phyloP scores from a whole-genome alignment of 2,329 filamentous ascomycete species.

The Xylariaceae sp. region DNA sequence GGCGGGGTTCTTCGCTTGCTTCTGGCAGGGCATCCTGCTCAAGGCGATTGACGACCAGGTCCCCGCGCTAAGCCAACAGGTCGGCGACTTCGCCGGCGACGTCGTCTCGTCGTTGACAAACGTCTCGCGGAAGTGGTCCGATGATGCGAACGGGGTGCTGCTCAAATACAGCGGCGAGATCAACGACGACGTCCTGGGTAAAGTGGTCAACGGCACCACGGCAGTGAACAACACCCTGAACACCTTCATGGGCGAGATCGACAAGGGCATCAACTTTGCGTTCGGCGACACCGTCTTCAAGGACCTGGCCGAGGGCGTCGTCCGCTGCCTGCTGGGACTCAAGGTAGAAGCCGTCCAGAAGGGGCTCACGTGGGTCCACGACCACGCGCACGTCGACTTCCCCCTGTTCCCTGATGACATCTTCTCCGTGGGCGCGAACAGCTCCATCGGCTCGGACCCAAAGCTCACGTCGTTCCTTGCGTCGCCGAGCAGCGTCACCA shows the following conservation, averaged over 20 bases:
- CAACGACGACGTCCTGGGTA: constrained; percentile 80
- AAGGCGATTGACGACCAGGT: constrained; percentile 68
- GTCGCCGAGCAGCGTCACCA: constrained; percentile 67
- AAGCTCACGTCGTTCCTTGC: constrained; percentile 68
- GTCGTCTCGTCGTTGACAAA: constrained; percentile 69
- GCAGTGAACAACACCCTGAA: constrained; percentile 85
- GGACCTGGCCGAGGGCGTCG: constrained; percentile 70
- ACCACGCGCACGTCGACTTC: constrained; percentile 78
- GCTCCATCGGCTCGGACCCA: constrained; percentile 54
- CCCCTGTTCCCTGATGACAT: constrained; percentile 74
- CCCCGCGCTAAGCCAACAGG: constrained; percentile 68
- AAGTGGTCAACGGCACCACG: constrained; percentile 77
- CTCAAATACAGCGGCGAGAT: constrained; percentile 67
- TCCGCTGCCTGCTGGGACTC: constrained; percentile 81
- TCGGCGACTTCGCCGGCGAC: constrained; percentile 73
- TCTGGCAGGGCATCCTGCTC: constrained; percentile 79
- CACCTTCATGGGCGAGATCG: constrained; percentile 73
- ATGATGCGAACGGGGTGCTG: constrained; percentile 70
- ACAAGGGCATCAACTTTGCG: constrained; percentile 65
- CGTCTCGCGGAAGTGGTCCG: constrained; percentile 72
- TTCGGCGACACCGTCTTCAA: constrained; percentile 81
- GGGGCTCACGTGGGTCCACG: constrained; percentile 88
- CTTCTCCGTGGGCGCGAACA: constrained; percentile 73
- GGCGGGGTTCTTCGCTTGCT: constrained; percentile 75
- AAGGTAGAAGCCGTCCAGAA: constrained; percentile 83